Percentiles rank a stretch among this genome's conserved stretches.
Conservation (phyloP, 1,284 basidiomycete species). For the Apiotrichum gamsii region DNA sequence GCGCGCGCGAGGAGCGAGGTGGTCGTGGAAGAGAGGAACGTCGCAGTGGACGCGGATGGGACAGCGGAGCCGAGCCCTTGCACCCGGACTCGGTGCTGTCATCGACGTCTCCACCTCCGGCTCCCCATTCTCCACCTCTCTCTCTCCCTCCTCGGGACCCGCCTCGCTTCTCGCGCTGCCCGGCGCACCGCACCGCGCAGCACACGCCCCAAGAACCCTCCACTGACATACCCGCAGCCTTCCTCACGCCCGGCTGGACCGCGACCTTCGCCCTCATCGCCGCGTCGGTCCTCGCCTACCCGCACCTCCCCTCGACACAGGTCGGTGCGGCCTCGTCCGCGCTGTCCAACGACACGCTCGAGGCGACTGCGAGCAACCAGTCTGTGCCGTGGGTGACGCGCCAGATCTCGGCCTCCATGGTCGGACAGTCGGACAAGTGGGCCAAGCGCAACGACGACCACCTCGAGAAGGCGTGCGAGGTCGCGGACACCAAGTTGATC, state of each 20-base stretch:
- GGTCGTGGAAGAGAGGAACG: too few relatives aligned
- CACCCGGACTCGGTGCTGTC: too few relatives aligned
- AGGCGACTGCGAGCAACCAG: conserved; percentile 12
- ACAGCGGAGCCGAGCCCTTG: too few relatives aligned
- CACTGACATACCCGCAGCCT: conserved; percentile 28
- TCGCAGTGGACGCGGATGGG: too few relatives aligned
- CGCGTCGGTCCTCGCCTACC: conserved; percentile 29
- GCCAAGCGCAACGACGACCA: conserved; percentile 45
- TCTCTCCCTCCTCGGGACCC: too few relatives aligned
- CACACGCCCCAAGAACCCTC: background rate
- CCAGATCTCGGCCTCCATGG: conserved; percentile 38
- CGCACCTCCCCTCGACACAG: conserved; percentile 38
- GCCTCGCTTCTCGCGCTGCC: background rate
- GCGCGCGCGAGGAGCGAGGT: too few relatives aligned
- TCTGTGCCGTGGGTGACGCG: conserved; percentile 39
- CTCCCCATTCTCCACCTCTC: background rate
- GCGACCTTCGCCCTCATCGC: conserved; percentile 29
- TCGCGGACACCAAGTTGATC: conserved; percentile 46
- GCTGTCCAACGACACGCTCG: conserved; percentile 28
- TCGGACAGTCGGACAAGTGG: conserved; percentile 31
- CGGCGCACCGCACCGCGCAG: background rate
- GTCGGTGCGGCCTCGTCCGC: conserved; percentile 24
- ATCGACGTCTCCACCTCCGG: background rate
- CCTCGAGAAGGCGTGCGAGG: conserved; percentile 43
- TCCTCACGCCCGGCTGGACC: conserved; percentile 42